Percentiles rank a stretch among this genome's conserved stretches.
These are phyloP conservation scores for Hanseniaspora vineae DNA, from an alignment of 805 yeast species.

Conservation along the genomic window DNA sequence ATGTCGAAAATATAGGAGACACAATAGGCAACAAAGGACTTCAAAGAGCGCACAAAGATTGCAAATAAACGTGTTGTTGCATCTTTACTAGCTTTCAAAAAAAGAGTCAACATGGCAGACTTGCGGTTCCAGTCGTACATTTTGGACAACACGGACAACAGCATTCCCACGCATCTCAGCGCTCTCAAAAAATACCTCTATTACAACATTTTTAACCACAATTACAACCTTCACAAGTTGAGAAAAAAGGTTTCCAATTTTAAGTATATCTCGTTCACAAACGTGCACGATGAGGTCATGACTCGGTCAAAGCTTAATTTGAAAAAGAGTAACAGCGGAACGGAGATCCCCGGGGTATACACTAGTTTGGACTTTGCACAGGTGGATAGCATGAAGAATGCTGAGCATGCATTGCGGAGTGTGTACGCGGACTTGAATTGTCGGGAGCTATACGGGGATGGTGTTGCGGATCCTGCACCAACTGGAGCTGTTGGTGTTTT, in stretches of 20 bases:
- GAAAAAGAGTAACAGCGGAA: not conserved
- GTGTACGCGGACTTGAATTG: not conserved
- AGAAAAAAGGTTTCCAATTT: not conserved
- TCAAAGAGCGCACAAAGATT: too few relatives aligned
- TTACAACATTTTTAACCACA: slow-evolving; percentile 1
- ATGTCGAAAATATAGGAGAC: too few relatives aligned
- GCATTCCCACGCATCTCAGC: not conserved
- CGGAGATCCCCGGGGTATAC: not conserved
- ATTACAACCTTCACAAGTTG: slow-evolving; percentile 2
- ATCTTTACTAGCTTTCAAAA: too few relatives aligned
- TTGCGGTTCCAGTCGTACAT: slow-evolving; percentile 1
- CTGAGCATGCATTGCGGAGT: not conserved
- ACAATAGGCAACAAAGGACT: too few relatives aligned
- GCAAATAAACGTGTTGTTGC: too few relatives aligned
- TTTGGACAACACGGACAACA: not conserved
- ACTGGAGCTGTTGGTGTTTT: not conserved
- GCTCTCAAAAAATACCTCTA: slow-evolving; percentile 1
- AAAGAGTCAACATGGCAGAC: too few relatives aligned
- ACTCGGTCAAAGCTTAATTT: too few relatives aligned
- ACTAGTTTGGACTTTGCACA: not conserved
- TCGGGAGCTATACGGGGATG: not conserved
- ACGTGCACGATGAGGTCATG: not conserved
- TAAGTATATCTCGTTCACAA: not conserved
- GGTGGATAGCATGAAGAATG: not conserved
- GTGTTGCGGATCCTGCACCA: too few relatives aligned